Conservation (phyloP, 148 eudicot species). For the Rhododendron henanense region DNA sequence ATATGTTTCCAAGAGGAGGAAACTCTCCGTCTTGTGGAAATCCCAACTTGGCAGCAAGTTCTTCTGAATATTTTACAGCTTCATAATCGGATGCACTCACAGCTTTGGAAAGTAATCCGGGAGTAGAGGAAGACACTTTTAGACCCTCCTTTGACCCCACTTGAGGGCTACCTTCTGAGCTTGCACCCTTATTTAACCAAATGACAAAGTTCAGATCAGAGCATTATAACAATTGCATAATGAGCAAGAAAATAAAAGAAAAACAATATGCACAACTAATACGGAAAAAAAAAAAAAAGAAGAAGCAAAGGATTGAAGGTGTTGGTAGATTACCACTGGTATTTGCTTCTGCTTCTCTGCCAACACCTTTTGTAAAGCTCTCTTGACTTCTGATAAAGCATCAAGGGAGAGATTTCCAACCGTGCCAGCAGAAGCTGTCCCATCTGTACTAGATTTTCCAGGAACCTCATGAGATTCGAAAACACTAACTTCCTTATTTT, state of each 20-base stretch:
- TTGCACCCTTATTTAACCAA: conserved; percentile 50
- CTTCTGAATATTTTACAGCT: conserved; percentile 85
- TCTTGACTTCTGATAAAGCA: conserved; percentile 79
- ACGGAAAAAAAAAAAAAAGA: not conserved
- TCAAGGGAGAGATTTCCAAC: conserved; percentile 70
- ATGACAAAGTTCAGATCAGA: conserved; percentile 10
- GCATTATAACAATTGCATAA: not conserved
- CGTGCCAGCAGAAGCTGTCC: conserved; percentile 63
- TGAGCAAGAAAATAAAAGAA: not conserved
- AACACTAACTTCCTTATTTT: conserved; percentile 95
- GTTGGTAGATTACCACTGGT: conserved; percentile 36
- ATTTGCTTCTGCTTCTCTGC: conserved; percentile 63
- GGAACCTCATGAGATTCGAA: conserved; percentile 98
- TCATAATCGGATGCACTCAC: conserved; percentile 43
- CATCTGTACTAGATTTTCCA: conserved; percentile 99
- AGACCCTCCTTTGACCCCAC: conserved; percentile 37
- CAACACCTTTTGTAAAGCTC: conserved; percentile 72
- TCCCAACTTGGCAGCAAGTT: conserved; percentile 48
- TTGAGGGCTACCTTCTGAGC: conserved; percentile 26
- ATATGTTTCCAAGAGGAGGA: conserved; percentile 74
- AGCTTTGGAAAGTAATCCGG: conserved; percentile 34
- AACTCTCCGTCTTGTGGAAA: conserved; percentile 29
- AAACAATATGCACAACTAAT: not conserved
- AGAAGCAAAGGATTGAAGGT: not conserved
- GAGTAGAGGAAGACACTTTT: conserved; percentile 20